phyloP scores from a whole-genome alignment of 495 filamentous ascomycete genomes.

The Schizothecium vesticola region DNA sequence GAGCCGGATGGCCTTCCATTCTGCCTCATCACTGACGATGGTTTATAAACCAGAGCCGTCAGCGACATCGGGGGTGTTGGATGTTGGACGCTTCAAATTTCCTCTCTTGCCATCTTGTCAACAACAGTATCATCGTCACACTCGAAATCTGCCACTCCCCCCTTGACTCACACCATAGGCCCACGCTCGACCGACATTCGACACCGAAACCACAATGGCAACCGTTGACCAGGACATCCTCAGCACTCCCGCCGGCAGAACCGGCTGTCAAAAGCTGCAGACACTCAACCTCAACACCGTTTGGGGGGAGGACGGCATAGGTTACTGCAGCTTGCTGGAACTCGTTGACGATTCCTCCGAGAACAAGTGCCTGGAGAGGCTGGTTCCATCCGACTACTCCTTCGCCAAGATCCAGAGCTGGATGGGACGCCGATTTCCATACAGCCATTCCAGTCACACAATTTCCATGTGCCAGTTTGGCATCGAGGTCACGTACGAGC shows the following conservation, averaged over 20 bases:
- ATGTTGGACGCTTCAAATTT: too few relatives aligned
- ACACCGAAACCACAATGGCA: not conserved
- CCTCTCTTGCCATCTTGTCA: not conserved
- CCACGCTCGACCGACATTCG: not conserved
- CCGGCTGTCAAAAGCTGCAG: not conserved
- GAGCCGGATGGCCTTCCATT: not conserved
- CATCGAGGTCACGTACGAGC: not conserved
- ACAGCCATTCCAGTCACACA: not conserved
- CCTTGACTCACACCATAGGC: too few relatives aligned
- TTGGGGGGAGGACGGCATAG: not conserved
- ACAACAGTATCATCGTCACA: not conserved
- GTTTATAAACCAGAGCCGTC: not conserved
- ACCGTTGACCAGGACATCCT: not conserved
- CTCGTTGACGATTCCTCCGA: not conserved
- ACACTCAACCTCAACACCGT: not conserved
- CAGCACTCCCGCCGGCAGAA: not conserved
- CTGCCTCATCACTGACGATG: not conserved
- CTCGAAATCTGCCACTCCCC: not conserved
- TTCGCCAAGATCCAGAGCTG: not conserved
- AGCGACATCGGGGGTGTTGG: not conserved
- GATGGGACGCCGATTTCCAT: not conserved
- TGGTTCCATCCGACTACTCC: not conserved
- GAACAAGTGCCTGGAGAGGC: not conserved
- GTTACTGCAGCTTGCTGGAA: not conserved
- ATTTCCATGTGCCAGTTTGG: not conserved